Conservation (phyloP, 2,329 filamentous ascomycete genomes). For the Rhexocercosporidium sp. region DNA sequence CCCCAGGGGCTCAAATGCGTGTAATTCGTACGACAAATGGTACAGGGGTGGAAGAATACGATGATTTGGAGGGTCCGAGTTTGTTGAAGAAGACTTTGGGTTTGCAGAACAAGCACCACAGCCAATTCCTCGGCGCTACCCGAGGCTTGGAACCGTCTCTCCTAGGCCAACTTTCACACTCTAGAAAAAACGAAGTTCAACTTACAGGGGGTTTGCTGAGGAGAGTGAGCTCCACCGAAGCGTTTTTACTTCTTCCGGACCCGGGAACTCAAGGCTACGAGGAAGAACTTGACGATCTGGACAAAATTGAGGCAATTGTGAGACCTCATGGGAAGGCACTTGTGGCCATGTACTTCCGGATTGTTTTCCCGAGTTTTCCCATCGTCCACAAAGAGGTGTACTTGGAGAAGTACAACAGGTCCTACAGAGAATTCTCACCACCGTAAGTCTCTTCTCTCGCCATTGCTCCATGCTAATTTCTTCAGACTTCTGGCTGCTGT, state of each 20-base stretch:
- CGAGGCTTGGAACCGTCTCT: conserved; percentile 80
- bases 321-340: conserved; percentile 38
- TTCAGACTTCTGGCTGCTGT: conserved; percentile 58
- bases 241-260: conserved; percentile 79
- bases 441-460: conserved; percentile 39
- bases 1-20: conserved; percentile 48
- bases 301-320: conserved; percentile 40
- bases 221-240: conserved; percentile 76
- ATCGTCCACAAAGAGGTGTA: conserved; percentile 64
- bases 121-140: conserved; percentile 80
- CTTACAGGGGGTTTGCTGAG: conserved; percentile 69
- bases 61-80: conserved; percentile 67
- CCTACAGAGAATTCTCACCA: conserved; percentile 62
- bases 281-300: conserved; percentile 39
- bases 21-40: conserved; percentile 66
- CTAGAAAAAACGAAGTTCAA: conserved; percentile 78
- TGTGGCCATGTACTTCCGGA: conserved; percentile 43
- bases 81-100: conserved; percentile 74
- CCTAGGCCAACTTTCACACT: conserved; percentile 78
- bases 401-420: conserved; percentile 63
- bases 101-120: conserved; percentile 76
- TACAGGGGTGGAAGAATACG: conserved; percentile 70
- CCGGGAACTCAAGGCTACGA: conserved; percentile 68
- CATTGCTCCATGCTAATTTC: not conserved
- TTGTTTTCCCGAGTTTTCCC: conserved; percentile 56